These are phyloP conservation scores for Diaporthe destruens DNA, from an alignment of 2,329 filamentous ascomycete species.

Conservation along the genomic window DNA sequence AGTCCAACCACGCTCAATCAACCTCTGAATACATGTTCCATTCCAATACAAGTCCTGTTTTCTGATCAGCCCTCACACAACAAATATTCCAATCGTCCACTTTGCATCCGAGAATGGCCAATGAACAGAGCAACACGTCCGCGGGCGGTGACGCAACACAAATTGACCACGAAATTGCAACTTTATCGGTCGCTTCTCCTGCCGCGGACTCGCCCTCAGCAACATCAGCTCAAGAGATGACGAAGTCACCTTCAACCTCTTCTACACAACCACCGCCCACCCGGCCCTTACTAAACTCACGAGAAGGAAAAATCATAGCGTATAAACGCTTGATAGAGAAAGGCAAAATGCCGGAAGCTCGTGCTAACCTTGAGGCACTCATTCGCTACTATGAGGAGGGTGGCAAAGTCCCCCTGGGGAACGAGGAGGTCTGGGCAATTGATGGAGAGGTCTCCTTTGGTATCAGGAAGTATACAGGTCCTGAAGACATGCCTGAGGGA, in stretches of 20 bases:
- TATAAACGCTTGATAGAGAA: conserved; percentile 2
- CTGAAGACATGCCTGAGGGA: background rate
- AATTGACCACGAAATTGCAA: background rate
- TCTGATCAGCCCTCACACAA: background rate
- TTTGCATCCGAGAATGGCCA: background rate
- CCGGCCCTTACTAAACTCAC: background rate
- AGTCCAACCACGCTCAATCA: background rate
- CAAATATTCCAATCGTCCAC: background rate
- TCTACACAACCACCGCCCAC: background rate
- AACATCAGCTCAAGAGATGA: background rate
- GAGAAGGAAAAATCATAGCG: conserved; percentile 8
- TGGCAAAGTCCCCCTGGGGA: conserved; percentile 1
- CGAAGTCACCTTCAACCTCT: background rate
- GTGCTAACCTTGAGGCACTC: conserved; percentile 11
- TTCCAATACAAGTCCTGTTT: background rate
- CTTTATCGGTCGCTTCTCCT: conserved; percentile 9
- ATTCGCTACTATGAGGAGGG: conserved; percentile 23
- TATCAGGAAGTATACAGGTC: background rate
- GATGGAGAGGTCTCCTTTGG: conserved; percentile 5
- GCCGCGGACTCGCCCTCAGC: background rate
- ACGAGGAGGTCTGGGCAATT: conserved; percentile 25
- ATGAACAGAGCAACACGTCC: conserved; percentile 20
- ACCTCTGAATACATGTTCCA: background rate
- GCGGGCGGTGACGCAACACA: background rate
- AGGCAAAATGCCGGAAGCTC: background rate